Evolutionary conservation across 2,329 filamentous ascomycete genomes (phyloP).

Genomic region (Ceratocystis ficicola): DNA sequence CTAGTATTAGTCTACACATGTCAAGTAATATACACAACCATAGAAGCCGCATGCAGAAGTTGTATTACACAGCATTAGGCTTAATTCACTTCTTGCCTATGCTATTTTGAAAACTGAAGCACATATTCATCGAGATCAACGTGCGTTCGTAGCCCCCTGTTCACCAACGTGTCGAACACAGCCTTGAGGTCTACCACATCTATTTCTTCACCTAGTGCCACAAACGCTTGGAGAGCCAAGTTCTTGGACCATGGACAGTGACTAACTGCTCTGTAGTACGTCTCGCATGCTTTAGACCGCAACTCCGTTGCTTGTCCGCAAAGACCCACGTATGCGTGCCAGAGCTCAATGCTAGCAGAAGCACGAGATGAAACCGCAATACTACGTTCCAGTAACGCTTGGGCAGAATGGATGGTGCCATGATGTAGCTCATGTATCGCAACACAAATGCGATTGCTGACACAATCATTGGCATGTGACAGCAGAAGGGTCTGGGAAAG

Average conservation of each 20-base stretch:
- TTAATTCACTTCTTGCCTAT: neutral
- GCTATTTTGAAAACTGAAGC: neutral
- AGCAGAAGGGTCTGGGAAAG: conserved; percentile 46
- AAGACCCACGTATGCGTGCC: conserved; percentile 41
- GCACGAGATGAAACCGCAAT: conserved; percentile 33
- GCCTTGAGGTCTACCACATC: conserved; percentile 38
- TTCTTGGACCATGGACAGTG: conserved; percentile 41
- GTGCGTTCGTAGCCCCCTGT: conserved; percentile 40
- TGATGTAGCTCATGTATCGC: conserved; percentile 39
- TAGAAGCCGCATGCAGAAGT: too few relatives aligned
- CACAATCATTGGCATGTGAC: conserved; percentile 31
- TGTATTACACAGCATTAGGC: too few relatives aligned
- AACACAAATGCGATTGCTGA: conserved; percentile 38
- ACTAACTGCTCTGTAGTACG: conserved; percentile 38
- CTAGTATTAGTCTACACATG: too few relatives aligned
- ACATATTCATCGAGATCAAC: conserved; percentile 40
- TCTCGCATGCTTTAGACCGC: conserved; percentile 34
- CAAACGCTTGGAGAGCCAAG: conserved; percentile 42
- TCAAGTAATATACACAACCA: too few relatives aligned
- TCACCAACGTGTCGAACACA: conserved; percentile 37
- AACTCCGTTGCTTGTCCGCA: conserved; percentile 32
- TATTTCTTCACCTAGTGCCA: conserved; percentile 35
- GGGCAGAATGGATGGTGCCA: conserved; percentile 40
- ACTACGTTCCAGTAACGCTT: conserved; percentile 42
- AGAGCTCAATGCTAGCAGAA: conserved; percentile 32